phyloP scores from a whole-genome alignment of 306 rosid genomes.

The Quercus berberidifolia region DNA sequence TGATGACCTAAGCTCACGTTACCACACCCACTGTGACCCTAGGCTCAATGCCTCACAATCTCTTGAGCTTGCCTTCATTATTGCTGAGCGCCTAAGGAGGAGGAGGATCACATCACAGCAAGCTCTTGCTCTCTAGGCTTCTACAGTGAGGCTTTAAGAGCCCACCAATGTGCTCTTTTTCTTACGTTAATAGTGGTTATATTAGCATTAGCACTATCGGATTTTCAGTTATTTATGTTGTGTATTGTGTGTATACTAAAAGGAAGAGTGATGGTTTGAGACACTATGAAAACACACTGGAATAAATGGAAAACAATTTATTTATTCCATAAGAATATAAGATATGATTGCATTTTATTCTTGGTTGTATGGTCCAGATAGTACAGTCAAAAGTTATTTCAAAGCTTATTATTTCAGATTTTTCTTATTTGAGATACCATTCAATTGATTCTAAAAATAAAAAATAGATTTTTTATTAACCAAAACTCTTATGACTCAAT shows the following conservation, averaged over 20 bases:
- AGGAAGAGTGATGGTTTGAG: conserved; percentile 39
- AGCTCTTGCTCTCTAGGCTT: conserved; percentile 33
- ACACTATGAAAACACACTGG: conserved; percentile 22
- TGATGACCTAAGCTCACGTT: conserved; percentile 89
- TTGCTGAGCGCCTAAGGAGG: conserved; percentile 87
- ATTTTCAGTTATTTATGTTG: conserved; percentile 20
- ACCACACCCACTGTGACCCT: conserved; percentile 99
- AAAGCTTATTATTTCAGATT: too few species aligned
- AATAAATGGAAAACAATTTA: conserved; percentile 6
- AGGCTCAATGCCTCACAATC: conserved; percentile 96
- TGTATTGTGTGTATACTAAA: conserved; percentile 44
- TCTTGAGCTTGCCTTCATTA: conserved; percentile 95
- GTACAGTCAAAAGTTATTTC: not conserved
- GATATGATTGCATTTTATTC: not conserved
- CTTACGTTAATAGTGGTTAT: conserved; percentile 10
- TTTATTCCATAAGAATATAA: not conserved
- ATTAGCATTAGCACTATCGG: not conserved
- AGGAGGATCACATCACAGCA: conserved; percentile 72
- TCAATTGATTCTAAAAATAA: too few species aligned
- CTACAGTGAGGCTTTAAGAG: conserved; percentile 29
- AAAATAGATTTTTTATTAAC: too few species aligned
- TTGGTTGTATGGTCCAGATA: not conserved
- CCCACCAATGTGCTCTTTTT: not conserved
- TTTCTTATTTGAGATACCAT: too few species aligned
- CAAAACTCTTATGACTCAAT: too few species aligned